Percentiles rank a stretch among this genome's conserved stretches.
Conservation (phyloP, 441 rosid genomes). For the Populus trichocarpa region DNA sequence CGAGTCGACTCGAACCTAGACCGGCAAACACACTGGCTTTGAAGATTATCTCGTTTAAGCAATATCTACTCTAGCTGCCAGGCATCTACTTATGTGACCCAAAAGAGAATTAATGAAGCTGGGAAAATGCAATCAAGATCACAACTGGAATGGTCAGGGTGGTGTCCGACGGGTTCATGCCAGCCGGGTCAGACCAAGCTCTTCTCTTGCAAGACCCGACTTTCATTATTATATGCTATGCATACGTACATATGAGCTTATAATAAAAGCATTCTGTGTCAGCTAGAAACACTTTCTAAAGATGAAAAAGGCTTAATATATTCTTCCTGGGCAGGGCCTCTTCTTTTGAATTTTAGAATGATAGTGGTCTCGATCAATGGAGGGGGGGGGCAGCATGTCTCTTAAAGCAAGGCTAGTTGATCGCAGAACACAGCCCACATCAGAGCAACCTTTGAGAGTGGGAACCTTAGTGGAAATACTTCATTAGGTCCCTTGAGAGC, state of each 20-base stretch:
- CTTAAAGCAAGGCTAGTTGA: conserved; percentile 34
- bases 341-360: conserved; percentile 36
- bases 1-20: background rate
- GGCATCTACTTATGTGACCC: conserved; percentile 29
- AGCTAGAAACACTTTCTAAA: conserved; percentile 20
- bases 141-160: conserved; percentile 49
- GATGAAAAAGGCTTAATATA: conserved; percentile 19
- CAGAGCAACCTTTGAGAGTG: conserved; percentile 23
- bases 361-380: conserved; percentile 41
- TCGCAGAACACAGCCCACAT: conserved; percentile 21
- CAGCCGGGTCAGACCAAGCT: conserved; percentile 41
- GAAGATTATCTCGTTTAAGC: conserved; percentile 44
- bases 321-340: conserved; percentile 1
- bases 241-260: background rate
- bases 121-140: conserved; percentile 30
- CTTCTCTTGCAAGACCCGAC: background rate
- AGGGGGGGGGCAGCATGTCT: conserved; percentile 49
- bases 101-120: conserved; percentile 17
- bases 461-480: conserved; percentile 45
- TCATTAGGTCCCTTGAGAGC: conserved; percentile 28
- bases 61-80: conserved; percentile 35
- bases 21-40: conserved; percentile 16
- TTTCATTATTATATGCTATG: background rate
- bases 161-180: conserved; percentile 54
- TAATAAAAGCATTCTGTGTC: conserved; percentile 25